Percentiles rank a stretch among this genome's conserved stretches.
Evolutionary conservation across 257 asterid genomes (phyloP).

Genomic region (Nicotiana benthamiana): DNA sequence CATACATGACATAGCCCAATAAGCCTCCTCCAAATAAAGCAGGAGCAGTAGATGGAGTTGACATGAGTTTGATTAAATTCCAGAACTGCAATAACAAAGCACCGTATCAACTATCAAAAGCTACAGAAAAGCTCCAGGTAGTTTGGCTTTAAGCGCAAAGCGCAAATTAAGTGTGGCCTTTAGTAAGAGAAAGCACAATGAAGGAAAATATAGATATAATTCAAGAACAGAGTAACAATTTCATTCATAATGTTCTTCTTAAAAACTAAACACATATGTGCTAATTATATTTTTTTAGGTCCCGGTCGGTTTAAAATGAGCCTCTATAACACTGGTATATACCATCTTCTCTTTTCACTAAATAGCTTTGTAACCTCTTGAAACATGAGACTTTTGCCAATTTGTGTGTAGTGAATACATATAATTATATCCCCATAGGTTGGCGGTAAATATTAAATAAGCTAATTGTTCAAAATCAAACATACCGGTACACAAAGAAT

Average conservation of each 20-base stretch:
- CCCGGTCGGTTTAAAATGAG: no score
- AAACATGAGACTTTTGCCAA: background rate
- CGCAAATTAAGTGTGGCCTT: no score
- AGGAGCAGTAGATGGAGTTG: constrained; percentile 34
- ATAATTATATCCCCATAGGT: background rate
- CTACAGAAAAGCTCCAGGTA: background rate
- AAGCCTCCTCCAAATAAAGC: constrained; percentile 54
- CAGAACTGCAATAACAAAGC: constrained; percentile 35
- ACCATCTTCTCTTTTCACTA: background rate
- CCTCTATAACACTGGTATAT: no score
- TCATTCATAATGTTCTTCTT: no score
- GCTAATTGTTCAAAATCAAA: background rate
- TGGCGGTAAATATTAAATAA: background rate
- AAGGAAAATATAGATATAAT: no score
- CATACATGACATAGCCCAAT: constrained; percentile 66
- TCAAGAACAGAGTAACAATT: no score
- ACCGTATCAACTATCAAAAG: background rate
- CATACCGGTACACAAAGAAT: constrained; percentile 56
- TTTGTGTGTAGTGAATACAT: background rate
- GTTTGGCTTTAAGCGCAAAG: no score
- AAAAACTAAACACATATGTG: no score
- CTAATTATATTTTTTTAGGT: no score
- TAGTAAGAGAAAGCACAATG: no score
- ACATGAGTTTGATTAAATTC: constrained; percentile 34
- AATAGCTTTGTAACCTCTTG: background rate